A percentile compares a stretch with the other conserved stretches of the same genome.
phyloP scores from a whole-genome alignment of 2,329 filamentous ascomycete genomes.

The Aspergillus fumigatus region DNA sequence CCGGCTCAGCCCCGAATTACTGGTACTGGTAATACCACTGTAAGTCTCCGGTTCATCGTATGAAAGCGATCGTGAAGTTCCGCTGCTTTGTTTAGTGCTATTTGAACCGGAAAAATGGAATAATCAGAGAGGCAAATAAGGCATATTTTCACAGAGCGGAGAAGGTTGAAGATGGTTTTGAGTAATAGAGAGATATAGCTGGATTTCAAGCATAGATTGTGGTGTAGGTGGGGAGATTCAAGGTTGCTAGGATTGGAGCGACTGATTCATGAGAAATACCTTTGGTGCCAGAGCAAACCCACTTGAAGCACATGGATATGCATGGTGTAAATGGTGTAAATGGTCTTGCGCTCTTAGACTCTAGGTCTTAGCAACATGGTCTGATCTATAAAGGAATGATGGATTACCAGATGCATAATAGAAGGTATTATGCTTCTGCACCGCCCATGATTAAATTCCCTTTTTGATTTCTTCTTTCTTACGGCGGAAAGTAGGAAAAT shows the following conservation, averaged over 20 bases:
- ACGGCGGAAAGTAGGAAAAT: constrained; percentile 13
- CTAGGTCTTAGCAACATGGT: neutral
- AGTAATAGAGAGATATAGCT: neutral
- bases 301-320: neutral
- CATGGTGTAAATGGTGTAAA: neutral
- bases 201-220: neutral
- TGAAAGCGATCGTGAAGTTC: neutral
- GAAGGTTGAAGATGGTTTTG: no score
- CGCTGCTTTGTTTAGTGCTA: neutral
- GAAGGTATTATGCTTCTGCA: neutral
- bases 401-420: neutral
- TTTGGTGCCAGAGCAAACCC: neutral
- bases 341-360: neutral
- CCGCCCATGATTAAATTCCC: neutral
- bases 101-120: neutral
- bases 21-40: constrained; percentile 1
- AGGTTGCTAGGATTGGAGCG: neutral
- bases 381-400: constrained; percentile 1
- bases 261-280: no score
- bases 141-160: neutral
- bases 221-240: neutral
- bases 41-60: neutral
- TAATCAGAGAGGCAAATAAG: neutral
- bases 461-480: constrained; percentile 8
- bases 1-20: neutral